Conservation (phyloP, 1,284 basidiomycete species). For the Sporisorium graminicola region DNA sequence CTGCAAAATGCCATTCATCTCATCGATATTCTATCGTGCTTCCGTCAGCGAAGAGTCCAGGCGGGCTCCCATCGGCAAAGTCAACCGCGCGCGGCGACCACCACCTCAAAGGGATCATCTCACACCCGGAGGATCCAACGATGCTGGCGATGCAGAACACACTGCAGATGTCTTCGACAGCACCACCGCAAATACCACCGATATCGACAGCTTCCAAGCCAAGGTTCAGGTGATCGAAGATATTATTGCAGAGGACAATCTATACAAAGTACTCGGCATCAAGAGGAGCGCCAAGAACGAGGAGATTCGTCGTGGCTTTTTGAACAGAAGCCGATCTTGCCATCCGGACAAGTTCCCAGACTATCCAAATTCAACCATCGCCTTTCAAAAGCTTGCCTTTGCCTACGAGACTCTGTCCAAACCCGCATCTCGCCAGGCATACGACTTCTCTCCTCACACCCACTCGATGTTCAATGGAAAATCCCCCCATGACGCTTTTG, state of each 20-base stretch:
- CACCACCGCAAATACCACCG: slow-evolving; percentile 1
- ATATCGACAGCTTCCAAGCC: slow-evolving; percentile 22
- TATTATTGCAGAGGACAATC: slow-evolving; percentile 71
- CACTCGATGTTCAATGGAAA: slow-evolving; percentile 53
- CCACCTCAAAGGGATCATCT: background rate
- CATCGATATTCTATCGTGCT: slow-evolving; percentile 45
- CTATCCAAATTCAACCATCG: slow-evolving; percentile 79
- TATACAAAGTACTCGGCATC: slow-evolving; percentile 81
- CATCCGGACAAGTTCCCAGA: slow-evolving; percentile 88
- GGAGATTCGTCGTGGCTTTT: slow-evolving; percentile 81
- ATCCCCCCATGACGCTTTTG: slow-evolving; percentile 44
- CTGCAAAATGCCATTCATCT: slow-evolving; percentile 42
- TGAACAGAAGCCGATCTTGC: slow-evolving; percentile 80
- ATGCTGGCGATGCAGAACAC: slow-evolving; percentile 2
- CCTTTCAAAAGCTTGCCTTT: slow-evolving; percentile 85
- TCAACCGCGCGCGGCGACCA: slow-evolving; percentile 25
- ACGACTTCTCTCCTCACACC: slow-evolving; percentile 74
- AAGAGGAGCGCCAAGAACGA: slow-evolving; percentile 74
- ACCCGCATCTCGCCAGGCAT: slow-evolving; percentile 77
- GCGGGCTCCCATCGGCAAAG: slow-evolving; percentile 44
- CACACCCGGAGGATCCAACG: background rate
- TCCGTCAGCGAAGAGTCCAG: slow-evolving; percentile 45
- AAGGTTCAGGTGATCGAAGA: slow-evolving; percentile 53
- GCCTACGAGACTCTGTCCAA: slow-evolving; percentile 84
- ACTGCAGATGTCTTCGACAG: background rate